These are phyloP conservation scores for Phalaenopsis hybrid DNA, from an alignment of 116 monocot species.

Conservation along the genomic window DNA sequence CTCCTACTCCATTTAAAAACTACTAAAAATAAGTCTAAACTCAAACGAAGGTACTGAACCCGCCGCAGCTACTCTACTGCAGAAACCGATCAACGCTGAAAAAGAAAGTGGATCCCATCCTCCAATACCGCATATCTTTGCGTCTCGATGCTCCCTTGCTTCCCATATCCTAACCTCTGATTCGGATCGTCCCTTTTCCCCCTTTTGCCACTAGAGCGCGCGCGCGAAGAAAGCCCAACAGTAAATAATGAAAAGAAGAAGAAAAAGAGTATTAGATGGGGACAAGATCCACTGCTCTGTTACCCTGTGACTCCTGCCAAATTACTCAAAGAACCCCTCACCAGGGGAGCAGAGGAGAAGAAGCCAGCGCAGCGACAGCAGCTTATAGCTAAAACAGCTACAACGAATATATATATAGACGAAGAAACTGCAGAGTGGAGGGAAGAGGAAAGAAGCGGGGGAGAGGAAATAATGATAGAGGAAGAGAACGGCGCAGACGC, in stretches of 20 bases:
- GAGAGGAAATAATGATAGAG: constrained; percentile 19
- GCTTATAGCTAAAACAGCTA: background rate
- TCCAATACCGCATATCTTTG: too few species aligned
- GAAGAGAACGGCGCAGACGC: constrained; percentile 53
- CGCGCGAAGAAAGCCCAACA: background rate
- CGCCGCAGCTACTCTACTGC: background rate
- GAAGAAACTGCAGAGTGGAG: background rate
- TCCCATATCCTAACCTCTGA: background rate
- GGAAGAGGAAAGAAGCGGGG: background rate
- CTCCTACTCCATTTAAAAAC: too few species aligned
- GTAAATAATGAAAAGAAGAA: background rate
- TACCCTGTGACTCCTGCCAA: background rate
- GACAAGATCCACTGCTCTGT: background rate
- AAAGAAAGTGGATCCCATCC: background rate
- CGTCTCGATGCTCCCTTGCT: background rate
- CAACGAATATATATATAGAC: background rate
- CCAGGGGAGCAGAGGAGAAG: background rate
- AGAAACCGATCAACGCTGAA: background rate
- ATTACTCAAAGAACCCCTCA: background rate
- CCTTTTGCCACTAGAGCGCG: background rate
- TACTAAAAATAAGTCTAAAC: too few species aligned
- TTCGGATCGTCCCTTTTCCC: background rate
- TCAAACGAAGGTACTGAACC: too few species aligned
- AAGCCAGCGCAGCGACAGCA: constrained; percentile 1
- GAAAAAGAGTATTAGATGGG: background rate